A percentile compares a stretch with the other conserved stretches of the same genome.
phyloP scores from a whole-genome alignment of 495 filamentous ascomycete genomes.

The Articulospora tetracladia region DNA sequence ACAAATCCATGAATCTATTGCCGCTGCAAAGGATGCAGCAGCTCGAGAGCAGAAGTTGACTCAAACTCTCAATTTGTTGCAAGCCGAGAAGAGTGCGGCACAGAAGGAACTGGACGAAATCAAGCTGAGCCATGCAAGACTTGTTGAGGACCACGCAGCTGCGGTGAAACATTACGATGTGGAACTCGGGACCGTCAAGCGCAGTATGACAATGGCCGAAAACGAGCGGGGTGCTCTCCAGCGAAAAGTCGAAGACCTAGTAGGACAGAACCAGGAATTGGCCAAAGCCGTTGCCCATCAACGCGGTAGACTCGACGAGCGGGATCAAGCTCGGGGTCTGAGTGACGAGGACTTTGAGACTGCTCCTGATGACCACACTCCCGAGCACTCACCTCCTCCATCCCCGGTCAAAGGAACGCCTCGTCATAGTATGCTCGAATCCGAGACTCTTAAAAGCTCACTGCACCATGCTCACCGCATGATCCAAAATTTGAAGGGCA shows the following conservation, averaged over 20 bases:
- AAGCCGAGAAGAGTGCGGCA: slow-evolving; percentile 68
- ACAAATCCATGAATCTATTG: slow-evolving; percentile 74
- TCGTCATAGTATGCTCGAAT: slow-evolving; percentile 82
- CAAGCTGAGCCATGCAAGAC: slow-evolving; percentile 69
- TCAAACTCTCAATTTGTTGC: slow-evolving; percentile 60
- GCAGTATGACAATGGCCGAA: slow-evolving; percentile 69
- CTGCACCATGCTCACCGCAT: slow-evolving; percentile 92
- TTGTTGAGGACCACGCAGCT: slow-evolving; percentile 72
- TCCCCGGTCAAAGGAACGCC: slow-evolving; percentile 90
- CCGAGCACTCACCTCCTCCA: slow-evolving; percentile 84
- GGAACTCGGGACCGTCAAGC: slow-evolving; percentile 74
- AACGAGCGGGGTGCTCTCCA: slow-evolving; percentile 70
- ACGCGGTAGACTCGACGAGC: slow-evolving; percentile 63
- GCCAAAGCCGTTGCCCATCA: slow-evolving; percentile 71
- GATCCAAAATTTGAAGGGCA: slow-evolving; percentile 91
- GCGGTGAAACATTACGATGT: slow-evolving; percentile 81
- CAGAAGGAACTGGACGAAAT: slow-evolving; percentile 88
- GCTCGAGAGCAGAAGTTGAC: slow-evolving; percentile 79
- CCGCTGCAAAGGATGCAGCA: slow-evolving; percentile 62
- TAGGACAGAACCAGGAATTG: slow-evolving; percentile 82
- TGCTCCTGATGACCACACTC: slow-evolving; percentile 65
- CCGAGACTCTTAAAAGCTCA: slow-evolving; percentile 90
- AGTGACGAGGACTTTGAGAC: slow-evolving; percentile 61
- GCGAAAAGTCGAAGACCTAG: slow-evolving; percentile 79
- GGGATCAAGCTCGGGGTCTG: slow-evolving; percentile 51